Conservation (phyloP, 1,139 yeast species). For the Arxiozyma slooffiae region DNA sequence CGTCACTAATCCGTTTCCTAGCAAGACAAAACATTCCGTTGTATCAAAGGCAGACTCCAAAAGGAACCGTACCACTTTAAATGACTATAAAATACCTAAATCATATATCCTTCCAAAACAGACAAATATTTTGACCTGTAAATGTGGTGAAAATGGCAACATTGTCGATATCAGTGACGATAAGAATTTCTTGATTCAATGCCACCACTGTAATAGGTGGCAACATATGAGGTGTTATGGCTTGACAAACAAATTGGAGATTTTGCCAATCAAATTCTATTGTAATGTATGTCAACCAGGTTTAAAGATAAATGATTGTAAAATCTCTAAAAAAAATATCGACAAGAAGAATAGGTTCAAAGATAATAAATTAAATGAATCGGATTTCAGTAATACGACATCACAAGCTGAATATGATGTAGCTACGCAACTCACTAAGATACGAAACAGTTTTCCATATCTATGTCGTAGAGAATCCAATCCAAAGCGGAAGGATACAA, state of each 20-base stretch:
- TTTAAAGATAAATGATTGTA: slow-evolving; percentile 6
- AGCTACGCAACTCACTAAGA: slow-evolving; percentile 2
- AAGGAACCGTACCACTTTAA: neutral
- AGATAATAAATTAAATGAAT: neutral
- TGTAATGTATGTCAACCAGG: slow-evolving; percentile 55
- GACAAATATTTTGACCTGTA: slow-evolving; percentile 76
- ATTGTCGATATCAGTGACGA: slow-evolving; percentile 33
- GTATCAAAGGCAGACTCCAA: too few species aligned
- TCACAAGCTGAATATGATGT: slow-evolving; percentile 1
- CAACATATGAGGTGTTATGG: slow-evolving; percentile 88
- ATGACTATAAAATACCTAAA: slow-evolving; percentile 12
- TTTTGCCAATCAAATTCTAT: slow-evolving; percentile 73
- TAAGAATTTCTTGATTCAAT: slow-evolving; percentile 90
- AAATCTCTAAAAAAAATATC: slow-evolving; percentile 4
- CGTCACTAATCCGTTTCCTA: slow-evolving; percentile 27
- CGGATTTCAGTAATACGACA: neutral
- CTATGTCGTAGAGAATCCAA: neutral
- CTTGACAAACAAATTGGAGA: slow-evolving; percentile 49
- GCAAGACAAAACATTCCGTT: slow-evolving; percentile 8
- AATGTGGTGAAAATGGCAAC: slow-evolving; percentile 43
- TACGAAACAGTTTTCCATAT: neutral
- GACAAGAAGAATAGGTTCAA: slow-evolving; percentile 4
- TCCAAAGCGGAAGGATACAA: neutral
- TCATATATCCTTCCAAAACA: slow-evolving; percentile 61
- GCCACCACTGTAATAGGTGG: slow-evolving; percentile 88